These are phyloP conservation scores for Castanea sativa DNA, from an alignment of 306 rosid species.

Conservation along the genomic window DNA sequence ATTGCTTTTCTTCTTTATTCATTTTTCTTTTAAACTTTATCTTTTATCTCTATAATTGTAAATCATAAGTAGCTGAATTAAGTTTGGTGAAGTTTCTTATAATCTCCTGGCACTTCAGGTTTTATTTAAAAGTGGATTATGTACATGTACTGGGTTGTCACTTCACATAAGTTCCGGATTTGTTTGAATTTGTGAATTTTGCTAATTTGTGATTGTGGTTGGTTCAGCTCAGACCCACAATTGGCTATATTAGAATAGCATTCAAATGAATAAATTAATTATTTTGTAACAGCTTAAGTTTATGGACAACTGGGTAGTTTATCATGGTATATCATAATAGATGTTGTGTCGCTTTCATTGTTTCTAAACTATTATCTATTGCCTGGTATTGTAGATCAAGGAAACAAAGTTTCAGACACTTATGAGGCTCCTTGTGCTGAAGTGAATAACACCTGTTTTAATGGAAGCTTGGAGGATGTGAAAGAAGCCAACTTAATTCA, in stretches of 20 bases:
- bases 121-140: too few species aligned
- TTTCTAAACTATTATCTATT: slow-evolving; percentile 15
- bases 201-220: not conserved
- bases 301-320: too few species aligned
- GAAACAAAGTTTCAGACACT: slow-evolving; percentile 34
- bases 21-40: not conserved
- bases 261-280: too few species aligned
- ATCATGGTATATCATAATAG: not conserved
- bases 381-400: slow-evolving; percentile 40
- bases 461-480: slow-evolving; percentile 30
- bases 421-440: slow-evolving; percentile 26
- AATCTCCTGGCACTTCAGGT: too few species aligned
- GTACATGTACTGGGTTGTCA: too few species aligned
- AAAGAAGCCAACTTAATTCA: slow-evolving; percentile 28
- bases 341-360: not conserved
- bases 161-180: too few species aligned
- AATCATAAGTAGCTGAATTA: not conserved
- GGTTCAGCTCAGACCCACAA: not conserved
- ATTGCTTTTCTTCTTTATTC: not conserved
- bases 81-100: too few species aligned
- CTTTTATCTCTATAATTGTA: not conserved
- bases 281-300: too few species aligned
- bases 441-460: slow-evolving; percentile 25
- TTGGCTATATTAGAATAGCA: too few species aligned
- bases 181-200: not conserved